Conservation (phyloP, 768 basidiomycete species). For the Lentinula aciculospora region DNA sequence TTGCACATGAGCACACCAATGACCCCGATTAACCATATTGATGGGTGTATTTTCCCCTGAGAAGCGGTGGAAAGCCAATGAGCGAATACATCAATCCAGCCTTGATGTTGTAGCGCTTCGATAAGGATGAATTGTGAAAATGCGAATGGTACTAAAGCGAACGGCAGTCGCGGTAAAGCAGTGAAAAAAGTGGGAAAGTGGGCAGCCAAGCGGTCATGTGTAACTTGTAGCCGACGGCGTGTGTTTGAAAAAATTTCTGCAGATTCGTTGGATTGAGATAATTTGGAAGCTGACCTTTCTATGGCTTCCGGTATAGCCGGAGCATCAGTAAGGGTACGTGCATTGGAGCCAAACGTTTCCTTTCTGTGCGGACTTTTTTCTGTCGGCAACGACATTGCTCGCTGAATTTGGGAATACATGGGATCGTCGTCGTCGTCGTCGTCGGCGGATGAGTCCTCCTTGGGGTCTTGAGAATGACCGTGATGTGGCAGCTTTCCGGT, state of each 20-base stretch:
- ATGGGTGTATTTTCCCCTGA: slow-evolving; percentile 22
- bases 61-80: slow-evolving; percentile 43
- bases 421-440: slow-evolving; percentile 9
- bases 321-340: neutral
- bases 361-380: neutral
- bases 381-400: slow-evolving; percentile 9
- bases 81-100: slow-evolving; percentile 86
- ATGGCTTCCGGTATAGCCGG: neutral
- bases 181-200: slow-evolving; percentile 71
- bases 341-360: slow-evolving; percentile 5
- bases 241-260: neutral
- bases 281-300: neutral
- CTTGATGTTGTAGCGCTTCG: slow-evolving; percentile 71
- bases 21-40: slow-evolving; percentile 55
- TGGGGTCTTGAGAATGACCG: slow-evolving; percentile 14
- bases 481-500: slow-evolving; percentile 20
- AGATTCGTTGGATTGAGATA: neutral
- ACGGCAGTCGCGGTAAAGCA: slow-evolving; percentile 65
- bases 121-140: slow-evolving; percentile 95
- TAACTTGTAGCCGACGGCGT: neutral
- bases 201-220: slow-evolving; percentile 15
- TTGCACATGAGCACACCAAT: slow-evolving; percentile 64
- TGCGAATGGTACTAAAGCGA: slow-evolving; percentile 83
- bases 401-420: slow-evolving; percentile 9
- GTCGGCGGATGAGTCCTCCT: slow-evolving; percentile 7